A percentile compares a stretch with the other conserved stretches of the same genome.
Conservation (phyloP, 371 early-diverging fungal genomes). For the Rhizopus microsporus region DNA sequence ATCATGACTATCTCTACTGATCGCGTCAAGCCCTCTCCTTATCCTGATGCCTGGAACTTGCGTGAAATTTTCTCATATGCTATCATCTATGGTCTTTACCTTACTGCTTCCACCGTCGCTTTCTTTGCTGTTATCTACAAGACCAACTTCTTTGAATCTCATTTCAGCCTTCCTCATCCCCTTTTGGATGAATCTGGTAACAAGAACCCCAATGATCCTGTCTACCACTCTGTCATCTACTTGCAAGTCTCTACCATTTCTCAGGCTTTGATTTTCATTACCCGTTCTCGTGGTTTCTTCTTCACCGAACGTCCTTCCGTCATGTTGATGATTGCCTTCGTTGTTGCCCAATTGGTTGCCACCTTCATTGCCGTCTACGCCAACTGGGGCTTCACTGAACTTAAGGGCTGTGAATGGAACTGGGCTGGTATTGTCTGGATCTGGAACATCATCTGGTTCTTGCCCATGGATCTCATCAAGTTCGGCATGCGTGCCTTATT, state of each 20-base stretch:
- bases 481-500: conserved; percentile 64
- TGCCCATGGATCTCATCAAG: conserved; percentile 75
- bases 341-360: conserved; percentile 59
- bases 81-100: conserved; percentile 59
- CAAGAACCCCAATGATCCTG: conserved; percentile 43
- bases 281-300: conserved; percentile 64
- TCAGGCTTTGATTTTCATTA: conserved; percentile 63
- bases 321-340: conserved; percentile 55
- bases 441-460: conserved; percentile 79
- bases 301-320: conserved; percentile 59
- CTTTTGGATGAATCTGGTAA: conserved; percentile 35
- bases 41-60: conserved; percentile 62
- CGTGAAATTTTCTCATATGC: conserved; percentile 61
- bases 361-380: conserved; percentile 66
- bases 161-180: conserved; percentile 19
- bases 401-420: conserved; percentile 60
- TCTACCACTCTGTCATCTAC: conserved; percentile 59
- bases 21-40: conserved; percentile 59
- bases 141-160: conserved; percentile 49
- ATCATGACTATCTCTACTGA: conserved; percentile 68
- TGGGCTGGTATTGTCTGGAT: conserved; percentile 73
- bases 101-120: conserved; percentile 58
- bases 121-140: conserved; percentile 52
- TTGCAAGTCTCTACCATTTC: conserved; percentile 62
- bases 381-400: conserved; percentile 62